Conservation (phyloP, 192 early-diverging fungal species). For the Backusella liffmaniae region DNA sequence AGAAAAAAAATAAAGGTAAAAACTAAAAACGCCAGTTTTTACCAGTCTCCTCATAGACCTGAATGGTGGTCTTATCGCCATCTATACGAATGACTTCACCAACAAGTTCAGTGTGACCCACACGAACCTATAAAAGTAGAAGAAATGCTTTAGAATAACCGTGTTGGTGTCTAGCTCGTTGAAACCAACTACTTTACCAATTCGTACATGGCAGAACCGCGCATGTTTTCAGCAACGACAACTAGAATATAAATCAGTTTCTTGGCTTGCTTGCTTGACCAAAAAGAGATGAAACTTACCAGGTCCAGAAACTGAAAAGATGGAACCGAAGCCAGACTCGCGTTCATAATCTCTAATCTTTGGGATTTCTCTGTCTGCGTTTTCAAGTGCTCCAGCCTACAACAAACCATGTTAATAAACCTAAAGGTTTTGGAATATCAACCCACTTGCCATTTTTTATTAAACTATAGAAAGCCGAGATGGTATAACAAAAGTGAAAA, state of each 20-base stretch:
- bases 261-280: neutral
- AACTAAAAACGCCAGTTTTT: slow-evolving; percentile 6
- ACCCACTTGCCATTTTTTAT: slow-evolving; percentile 11
- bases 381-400: slow-evolving; percentile 90
- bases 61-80: slow-evolving; percentile 98
- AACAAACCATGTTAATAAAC: neutral
- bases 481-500: neutral
- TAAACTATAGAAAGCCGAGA: slow-evolving; percentile 2
- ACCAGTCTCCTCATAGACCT: slow-evolving; percentile 99
- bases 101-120: slow-evolving; percentile 95
- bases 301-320: slow-evolving; percentile 98
- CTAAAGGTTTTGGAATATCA: neutral
- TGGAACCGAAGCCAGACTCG: slow-evolving; percentile 86
- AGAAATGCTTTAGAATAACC: neutral
- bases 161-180: too few relatives aligned
- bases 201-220: slow-evolving; percentile 96
- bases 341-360: slow-evolving; percentile 84
- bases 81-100: slow-evolving; percentile 99
- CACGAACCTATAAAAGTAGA: slow-evolving; percentile 69
- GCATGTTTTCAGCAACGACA: slow-evolving; percentile 98
- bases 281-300: slow-evolving; percentile 51
- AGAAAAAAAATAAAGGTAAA: neutral
- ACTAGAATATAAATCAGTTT: slow-evolving; percentile 50
- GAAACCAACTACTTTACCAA: slow-evolving; percentile 57
- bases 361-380: slow-evolving; percentile 78